Conservation (phyloP, 202 grass and related monocot genomes). For the Schoenoplectus tabernaemontani region DNA sequence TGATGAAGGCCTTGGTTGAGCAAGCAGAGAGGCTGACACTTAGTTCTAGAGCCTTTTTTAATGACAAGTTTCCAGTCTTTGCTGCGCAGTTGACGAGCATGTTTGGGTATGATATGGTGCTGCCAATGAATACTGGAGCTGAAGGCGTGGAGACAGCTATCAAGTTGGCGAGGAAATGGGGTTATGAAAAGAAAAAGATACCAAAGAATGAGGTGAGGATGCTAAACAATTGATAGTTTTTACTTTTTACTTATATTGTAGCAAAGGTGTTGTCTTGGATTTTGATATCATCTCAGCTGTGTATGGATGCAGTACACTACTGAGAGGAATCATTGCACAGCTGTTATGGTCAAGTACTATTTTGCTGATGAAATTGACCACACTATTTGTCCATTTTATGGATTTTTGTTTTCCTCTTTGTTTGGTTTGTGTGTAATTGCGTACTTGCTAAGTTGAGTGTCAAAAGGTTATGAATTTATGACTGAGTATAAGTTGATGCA, state of each 20-base stretch:
- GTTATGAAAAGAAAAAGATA: conserved; percentile 92
- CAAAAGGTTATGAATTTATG: not conserved
- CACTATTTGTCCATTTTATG: not conserved
- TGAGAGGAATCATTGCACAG: not conserved
- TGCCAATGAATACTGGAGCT: conserved; percentile 98
- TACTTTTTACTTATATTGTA: conserved; percentile 4
- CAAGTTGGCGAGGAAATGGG: conserved; percentile 91
- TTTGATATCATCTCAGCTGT: not conserved
- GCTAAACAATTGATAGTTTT: not conserved
- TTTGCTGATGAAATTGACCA: not conserved
- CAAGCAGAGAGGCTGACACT: conserved; percentile 83
- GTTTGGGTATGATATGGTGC: conserved; percentile 96
- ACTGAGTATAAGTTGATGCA: not conserved
- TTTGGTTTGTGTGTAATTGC: not conserved
- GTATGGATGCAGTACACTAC: not conserved
- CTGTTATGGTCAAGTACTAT: not conserved
- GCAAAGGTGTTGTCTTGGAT: not conserved
- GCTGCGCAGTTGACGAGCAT: conserved; percentile 58
- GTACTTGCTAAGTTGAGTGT: not conserved
- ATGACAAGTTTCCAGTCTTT: conserved; percentile 85
- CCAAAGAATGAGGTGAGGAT: conserved; percentile 60
- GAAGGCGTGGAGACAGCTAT: conserved; percentile 96
- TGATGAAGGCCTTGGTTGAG: conserved; percentile 67
- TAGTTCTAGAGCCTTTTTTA: conserved; percentile 97
- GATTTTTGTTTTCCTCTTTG: not conserved